Evolutionary conservation across 805 yeast species (phyloP).

Genomic region (Hanseniaspora hatyaiensis): DNA sequence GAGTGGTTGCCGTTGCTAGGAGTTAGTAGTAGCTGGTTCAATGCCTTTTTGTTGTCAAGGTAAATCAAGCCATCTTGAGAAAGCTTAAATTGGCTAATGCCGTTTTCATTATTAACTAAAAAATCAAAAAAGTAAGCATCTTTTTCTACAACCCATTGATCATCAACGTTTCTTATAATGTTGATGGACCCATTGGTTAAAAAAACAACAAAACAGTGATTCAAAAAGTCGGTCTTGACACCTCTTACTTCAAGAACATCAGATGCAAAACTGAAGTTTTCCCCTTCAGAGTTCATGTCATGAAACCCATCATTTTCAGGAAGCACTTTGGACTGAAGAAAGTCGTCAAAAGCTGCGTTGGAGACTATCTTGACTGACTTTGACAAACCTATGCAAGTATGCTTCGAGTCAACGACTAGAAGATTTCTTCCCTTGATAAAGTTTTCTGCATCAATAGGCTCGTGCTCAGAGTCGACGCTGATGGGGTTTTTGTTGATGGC

Average conservation of each 20-base stretch:
- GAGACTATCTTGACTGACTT: neutral
- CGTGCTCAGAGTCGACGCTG: neutral
- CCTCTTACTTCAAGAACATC: constrained; percentile 3
- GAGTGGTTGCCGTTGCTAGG: neutral
- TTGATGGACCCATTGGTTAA: neutral
- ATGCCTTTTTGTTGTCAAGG: neutral
- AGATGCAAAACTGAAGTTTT: neutral
- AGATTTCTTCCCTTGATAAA: neutral
- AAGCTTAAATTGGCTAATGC: neutral
- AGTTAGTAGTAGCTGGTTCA: neutral
- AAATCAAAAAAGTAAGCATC: neutral
- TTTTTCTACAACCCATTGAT: neutral
- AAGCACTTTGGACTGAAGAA: neutral
- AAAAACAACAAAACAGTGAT: neutral
- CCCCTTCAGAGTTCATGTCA: neutral
- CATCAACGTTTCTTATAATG: neutral
- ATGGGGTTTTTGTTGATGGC: neutral
- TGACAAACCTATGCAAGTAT: neutral
- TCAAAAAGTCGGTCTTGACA: neutral
- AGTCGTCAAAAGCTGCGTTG: neutral
- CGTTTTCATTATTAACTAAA: neutral
- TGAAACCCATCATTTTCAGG: neutral
- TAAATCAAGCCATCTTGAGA: neutral
- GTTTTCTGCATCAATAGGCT: neutral
- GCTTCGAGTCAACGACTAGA: neutral